These are phyloP conservation scores for Aspergillus piperis DNA, from an alignment of 2,329 filamentous ascomycete genomes.

Conservation along the genomic window DNA sequence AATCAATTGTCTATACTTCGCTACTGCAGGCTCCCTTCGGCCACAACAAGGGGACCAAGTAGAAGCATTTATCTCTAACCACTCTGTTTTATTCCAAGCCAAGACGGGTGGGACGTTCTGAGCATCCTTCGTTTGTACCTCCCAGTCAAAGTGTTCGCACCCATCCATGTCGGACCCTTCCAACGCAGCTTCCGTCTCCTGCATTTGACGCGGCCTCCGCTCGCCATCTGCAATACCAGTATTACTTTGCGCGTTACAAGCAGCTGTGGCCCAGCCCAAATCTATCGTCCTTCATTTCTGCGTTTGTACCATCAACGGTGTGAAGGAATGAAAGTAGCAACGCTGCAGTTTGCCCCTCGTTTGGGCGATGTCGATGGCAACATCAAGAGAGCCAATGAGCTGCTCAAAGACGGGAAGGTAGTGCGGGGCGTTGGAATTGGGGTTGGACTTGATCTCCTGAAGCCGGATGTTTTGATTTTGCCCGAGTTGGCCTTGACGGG, in stretches of 20 bases:
- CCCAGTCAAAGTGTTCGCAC: background rate
- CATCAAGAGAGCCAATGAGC: slow-evolving; percentile 45
- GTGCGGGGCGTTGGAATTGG: slow-evolving; percentile 10
- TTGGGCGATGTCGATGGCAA: slow-evolving; percentile 49
- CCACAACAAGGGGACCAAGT: background rate
- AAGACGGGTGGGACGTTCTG: background rate
- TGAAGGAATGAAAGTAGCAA: slow-evolving; percentile 49
- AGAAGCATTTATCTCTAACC: background rate
- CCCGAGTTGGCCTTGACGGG: slow-evolving; percentile 65
- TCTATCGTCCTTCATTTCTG: background rate
- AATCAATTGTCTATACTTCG: too few species aligned
- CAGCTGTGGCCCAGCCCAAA: background rate
- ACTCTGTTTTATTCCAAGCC: background rate
- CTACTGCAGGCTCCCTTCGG: background rate
- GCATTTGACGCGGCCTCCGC: background rate
- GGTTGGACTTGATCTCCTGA: slow-evolving; percentile 26
- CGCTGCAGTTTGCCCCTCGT: slow-evolving; percentile 47
- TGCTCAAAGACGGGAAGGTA: slow-evolving; percentile 41
- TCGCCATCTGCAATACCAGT: background rate
- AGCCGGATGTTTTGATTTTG: slow-evolving; percentile 60
- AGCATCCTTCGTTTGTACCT: background rate
- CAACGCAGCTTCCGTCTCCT: background rate
- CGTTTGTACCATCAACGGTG: slow-evolving; percentile 5
- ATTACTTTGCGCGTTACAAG: background rate
- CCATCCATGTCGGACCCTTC: background rate